Evolutionary conservation across 148 eudicot species (phyloP), one percentile per base, ranked within the genome.

Genomic region (Vaccinium myrtillus): DNA sequence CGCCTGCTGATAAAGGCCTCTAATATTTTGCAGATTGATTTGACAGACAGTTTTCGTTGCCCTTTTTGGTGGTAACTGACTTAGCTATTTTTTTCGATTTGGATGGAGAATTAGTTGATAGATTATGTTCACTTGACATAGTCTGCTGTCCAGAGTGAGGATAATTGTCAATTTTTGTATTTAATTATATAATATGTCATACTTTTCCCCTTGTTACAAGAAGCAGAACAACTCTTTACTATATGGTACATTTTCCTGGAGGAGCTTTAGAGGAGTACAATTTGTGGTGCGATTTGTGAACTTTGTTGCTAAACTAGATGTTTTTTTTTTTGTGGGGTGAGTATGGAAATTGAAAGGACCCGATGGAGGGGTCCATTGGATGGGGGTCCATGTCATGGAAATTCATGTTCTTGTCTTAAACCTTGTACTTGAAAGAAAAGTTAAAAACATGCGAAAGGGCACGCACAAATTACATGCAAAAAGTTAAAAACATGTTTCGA

Each of bases 1-100:
- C 58, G 18, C 75, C 81, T 39, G 75, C 59, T 65, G 89, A 90
- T 85, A 90, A 87, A 85, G 48, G 80, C 65, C 74, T 88, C n/a
- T 86, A 85, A 83, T 87, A 89, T 78, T 30, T 51, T 30, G 74
- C 36, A 65, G 65, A 15, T 21, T 81, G 48, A 16, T 7, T 53
- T 53, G 27, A 49, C 9, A 14, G 25, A 43, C 12, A 25, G 16
- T 19, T 46, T 1, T 8, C 23, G 4, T n/a, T 8, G 25, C 13
- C 25, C 30, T 48, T 77, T 48, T 77, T 70, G 18, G 6, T 5
- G 6, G 75, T 11, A 70, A 27, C 11, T 30, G 75, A 70, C 75
- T 27, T 70, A 27, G 73, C 2, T 67, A 8, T 25, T 67, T 3
- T 19, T 70, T 70, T 70, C 7, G 5, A 6, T 23, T 65, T n/a